These are phyloP conservation scores for Scalesia atractyloides DNA, from an alignment of 129 eudicot genomes.

Conservation along the genomic window DNA sequence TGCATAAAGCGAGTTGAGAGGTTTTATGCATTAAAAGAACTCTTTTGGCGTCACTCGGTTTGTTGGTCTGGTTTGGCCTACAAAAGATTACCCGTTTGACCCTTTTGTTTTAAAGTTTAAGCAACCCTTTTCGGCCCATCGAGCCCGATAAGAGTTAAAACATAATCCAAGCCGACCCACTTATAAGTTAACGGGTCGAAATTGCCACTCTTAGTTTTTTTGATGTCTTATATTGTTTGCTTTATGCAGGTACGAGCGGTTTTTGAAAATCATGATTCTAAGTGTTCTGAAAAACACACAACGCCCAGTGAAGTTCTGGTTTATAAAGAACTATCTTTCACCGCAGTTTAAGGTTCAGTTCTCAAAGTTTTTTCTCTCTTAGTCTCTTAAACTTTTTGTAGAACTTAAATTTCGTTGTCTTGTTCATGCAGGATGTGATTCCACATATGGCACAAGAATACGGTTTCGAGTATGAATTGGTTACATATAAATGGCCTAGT, in stretches of 20 bases:
- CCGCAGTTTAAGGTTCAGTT: slow-evolving; percentile 86
- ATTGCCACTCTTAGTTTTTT: too few species aligned
- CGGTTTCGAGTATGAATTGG: slow-evolving; percentile 90
- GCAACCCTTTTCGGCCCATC: too few species aligned
- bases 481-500: slow-evolving; percentile 98
- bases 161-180: too few species aligned
- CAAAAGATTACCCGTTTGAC: too few species aligned
- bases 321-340: slow-evolving; percentile 93
- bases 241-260: slow-evolving; percentile 83
- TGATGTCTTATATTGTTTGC: too few species aligned
- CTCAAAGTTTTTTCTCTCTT: not conserved
- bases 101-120: too few species aligned
- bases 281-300: slow-evolving; percentile 82
- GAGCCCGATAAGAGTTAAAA: too few species aligned
- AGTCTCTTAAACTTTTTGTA: not conserved
- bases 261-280: slow-evolving; percentile 85
- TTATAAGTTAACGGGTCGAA: too few species aligned
- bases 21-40: too few species aligned
- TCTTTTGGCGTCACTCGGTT: too few species aligned
- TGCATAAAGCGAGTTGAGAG: too few species aligned
- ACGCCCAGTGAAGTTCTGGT: slow-evolving; percentile 97
- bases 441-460: slow-evolving; percentile 95
- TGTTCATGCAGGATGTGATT: slow-evolving; percentile 73
- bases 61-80: too few species aligned
- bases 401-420: not conserved